phyloP scores from a whole-genome alignment of 768 basidiomycete genomes.

The Nevesoporus exiguus region DNA sequence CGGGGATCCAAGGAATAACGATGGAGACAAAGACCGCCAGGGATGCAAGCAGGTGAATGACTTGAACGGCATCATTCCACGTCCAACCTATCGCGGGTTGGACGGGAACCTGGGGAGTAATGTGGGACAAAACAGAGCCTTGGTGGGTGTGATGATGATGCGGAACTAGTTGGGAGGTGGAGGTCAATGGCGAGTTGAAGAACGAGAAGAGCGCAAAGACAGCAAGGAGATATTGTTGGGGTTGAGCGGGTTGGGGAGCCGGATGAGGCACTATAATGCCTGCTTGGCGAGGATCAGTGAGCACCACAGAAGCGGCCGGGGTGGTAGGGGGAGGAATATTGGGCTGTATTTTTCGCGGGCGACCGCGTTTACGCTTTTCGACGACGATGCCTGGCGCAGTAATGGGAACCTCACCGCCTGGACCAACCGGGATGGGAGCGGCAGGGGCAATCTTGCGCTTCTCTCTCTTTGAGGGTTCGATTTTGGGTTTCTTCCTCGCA shows the following conservation, averaged over 20 bases:
- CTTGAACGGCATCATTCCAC: conserved; percentile 54
- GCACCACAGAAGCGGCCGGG: conserved; percentile 20
- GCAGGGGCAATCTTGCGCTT: conserved; percentile 33
- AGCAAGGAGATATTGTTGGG: conserved; percentile 72
- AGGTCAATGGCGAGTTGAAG: conserved; percentile 70
- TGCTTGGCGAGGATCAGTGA: conserved; percentile 16
- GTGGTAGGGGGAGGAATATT: conserved; percentile 37
- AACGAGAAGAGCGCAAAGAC: conserved; percentile 84
- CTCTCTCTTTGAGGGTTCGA: conserved; percentile 45
- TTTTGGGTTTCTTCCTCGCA: conserved; percentile 63
- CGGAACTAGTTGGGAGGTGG: conserved; percentile 32
- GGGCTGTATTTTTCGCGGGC: conserved; percentile 70
- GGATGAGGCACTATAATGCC: conserved; percentile 11
- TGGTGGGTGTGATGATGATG: conserved; percentile 53
- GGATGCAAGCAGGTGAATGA: conserved; percentile 65
- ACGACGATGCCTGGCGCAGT: conserved; percentile 37
- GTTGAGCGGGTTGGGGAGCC: conserved; percentile 16
- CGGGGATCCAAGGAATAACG: conserved; percentile 45
- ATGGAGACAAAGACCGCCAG: conserved; percentile 58
- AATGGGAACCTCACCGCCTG: conserved; percentile 25
- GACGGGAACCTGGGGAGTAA: conserved; percentile 23
- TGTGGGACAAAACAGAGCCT: conserved; percentile 53
- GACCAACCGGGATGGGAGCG: conserved; percentile 17
- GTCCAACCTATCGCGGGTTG: conserved; percentile 34
- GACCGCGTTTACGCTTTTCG: conserved; percentile 81